These are phyloP conservation scores for Pichia sp. DNA, from an alignment of 1,139 yeast genomes.

Conservation along the genomic window DNA sequence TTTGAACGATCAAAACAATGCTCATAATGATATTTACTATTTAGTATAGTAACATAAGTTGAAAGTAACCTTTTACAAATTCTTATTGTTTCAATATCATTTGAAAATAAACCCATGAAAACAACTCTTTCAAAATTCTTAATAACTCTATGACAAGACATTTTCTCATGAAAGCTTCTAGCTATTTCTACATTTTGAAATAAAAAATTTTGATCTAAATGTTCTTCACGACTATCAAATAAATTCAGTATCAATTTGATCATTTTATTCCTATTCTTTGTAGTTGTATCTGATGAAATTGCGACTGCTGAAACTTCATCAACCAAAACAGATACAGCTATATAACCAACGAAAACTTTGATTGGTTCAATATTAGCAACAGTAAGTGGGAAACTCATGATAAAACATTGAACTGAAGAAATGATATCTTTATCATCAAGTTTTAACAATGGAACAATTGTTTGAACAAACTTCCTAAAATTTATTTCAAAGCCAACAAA, in stretches of 20 bases:
- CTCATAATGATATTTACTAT: constrained; percentile 24
- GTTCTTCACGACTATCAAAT: constrained; percentile 17
- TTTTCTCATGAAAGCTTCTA: constrained; percentile 15
- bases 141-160: constrained; percentile 19
- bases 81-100: constrained; percentile 23
- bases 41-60: constrained; percentile 18
- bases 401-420: constrained; percentile 15
- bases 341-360: constrained; percentile 17
- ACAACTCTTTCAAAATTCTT: constrained; percentile 23
- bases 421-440: constrained; percentile 18
- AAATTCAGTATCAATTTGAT: constrained; percentile 18
- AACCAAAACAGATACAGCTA: constrained; percentile 19
- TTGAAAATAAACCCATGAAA: constrained; percentile 23
- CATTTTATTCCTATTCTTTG: constrained; percentile 16
- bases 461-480: constrained; percentile 19
- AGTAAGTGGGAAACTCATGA: constrained; percentile 22
- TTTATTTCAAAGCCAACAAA: constrained; percentile 16
- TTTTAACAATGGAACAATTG: constrained; percentile 17
- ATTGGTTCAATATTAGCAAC: constrained; percentile 13
- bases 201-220: constrained; percentile 11
- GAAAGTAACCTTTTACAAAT: constrained; percentile 20
- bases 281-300: constrained; percentile 13
- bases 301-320: constrained; percentile 22
- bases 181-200: constrained; percentile 5
- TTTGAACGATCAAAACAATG: constrained; percentile 33